A percentile compares a stretch with the other conserved stretches of the same genome.
Conservation (phyloP, 495 filamentous ascomycete genomes). For the Penicillium subrubescens region DNA sequence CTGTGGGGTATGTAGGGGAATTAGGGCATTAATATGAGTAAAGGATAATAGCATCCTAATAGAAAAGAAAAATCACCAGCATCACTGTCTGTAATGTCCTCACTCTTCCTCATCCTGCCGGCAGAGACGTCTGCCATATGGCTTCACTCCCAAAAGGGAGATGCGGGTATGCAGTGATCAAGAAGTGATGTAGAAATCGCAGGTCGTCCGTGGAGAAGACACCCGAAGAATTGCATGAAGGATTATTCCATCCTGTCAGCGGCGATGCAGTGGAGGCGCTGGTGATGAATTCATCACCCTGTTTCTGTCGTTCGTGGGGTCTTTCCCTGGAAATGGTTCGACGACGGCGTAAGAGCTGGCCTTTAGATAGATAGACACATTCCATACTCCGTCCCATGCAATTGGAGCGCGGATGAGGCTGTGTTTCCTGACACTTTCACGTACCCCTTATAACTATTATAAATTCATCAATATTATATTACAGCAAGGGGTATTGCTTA, state of each 20-base stretch:
- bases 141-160: background rate
- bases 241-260: background rate
- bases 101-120: no score
- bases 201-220: conserved; percentile 30
- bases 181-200: conserved; percentile 65
- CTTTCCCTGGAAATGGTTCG: background rate
- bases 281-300: background rate
- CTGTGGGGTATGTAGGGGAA: no score
- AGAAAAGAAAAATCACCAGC: no score
- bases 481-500: no score
- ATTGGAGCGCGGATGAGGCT: background rate
- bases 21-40: no score
- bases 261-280: background rate
- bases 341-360: background rate
- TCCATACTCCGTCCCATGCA: background rate
- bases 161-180: conserved; percentile 41
- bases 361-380: background rate
- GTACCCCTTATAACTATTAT: no score
- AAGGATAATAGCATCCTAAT: no score
- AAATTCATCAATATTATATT: no score
- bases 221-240: background rate
- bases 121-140: background rate
- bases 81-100: no score
- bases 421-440: background rate
- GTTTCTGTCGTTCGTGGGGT: background rate